Evolutionary conservation across 2,329 filamentous ascomycete genomes (phyloP).

Genomic region (Drechslera avenae): DNA sequence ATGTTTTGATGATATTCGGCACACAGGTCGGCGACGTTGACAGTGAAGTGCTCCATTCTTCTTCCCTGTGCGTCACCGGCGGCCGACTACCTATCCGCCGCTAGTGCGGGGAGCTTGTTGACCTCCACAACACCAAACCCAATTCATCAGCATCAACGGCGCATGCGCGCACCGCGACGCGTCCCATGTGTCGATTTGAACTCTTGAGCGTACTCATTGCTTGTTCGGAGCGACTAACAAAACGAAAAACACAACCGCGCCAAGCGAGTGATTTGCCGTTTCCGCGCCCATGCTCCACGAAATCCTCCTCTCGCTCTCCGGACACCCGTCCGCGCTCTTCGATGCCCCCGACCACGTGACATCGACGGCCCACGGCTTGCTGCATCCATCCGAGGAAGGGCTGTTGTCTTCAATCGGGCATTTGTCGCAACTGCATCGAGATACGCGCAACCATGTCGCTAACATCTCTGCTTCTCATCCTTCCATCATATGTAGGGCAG

Average conservation of each 20-base stretch:
- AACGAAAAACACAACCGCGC: slow-evolving; percentile 17
- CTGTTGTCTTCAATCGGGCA: slow-evolving; percentile 77
- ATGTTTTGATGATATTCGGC: too few species aligned
- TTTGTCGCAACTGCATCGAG: slow-evolving; percentile 77
- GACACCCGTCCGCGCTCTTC: slow-evolving; percentile 89
- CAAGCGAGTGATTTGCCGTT: slow-evolving; percentile 12
- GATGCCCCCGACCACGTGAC: slow-evolving; percentile 53
- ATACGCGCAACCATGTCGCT: slow-evolving; percentile 69
- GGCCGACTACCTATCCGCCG: slow-evolving; percentile 1
- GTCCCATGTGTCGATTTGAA: slow-evolving; percentile 47
- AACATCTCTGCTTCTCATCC: slow-evolving; percentile 72
- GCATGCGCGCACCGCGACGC: slow-evolving; percentile 24
- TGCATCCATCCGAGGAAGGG: slow-evolving; percentile 80
- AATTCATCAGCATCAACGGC: slow-evolving; percentile 14
- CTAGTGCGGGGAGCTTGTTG: slow-evolving; percentile 17
- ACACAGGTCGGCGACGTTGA: neutral
- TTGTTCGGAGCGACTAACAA: slow-evolving; percentile 33
- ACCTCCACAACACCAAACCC: slow-evolving; percentile 16
- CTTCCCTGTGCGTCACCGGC: neutral
- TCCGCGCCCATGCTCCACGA: slow-evolving; percentile 86
- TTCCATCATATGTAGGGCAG: slow-evolving; percentile 85
- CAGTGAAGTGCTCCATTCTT: neutral
- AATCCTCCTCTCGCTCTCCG: slow-evolving; percentile 93
- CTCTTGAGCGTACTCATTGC: slow-evolving; percentile 42
- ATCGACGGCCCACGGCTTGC: slow-evolving; percentile 51